Base-by-base conservation (phyloP, 2,329 filamentous ascomycete species). In the Cytospora schulzeri region DNA sequence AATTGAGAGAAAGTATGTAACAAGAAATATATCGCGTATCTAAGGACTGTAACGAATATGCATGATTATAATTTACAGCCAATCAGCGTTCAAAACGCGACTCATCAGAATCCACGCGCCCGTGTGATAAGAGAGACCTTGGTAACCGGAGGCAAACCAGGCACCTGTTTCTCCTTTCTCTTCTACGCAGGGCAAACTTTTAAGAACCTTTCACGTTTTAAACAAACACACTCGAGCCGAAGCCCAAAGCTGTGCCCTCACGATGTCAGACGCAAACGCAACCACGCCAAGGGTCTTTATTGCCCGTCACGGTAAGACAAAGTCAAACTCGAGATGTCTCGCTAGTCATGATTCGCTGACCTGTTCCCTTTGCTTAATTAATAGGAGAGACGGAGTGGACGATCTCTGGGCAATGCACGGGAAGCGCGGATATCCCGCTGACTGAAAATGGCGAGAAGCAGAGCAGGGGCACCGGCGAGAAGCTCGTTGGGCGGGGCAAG, bases 401-500 rank as follows among this genome's bases (percentile, higher is more conserved):
- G 56, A 77, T 77, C 60, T 76, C 73, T 52, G 80, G 80, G 41
- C 78, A 76, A 48, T 81, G 78, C 70, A 83, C 80, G 1, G 79
- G 79, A 60, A 73, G 67, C 31, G 80, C 76, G 5, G 80, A 83
- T 53, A 70, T 81, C 52, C 72, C 75, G 3, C 76, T 83, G 26
- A 80, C 78, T 1, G 64, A 69, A 8, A 66, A 72, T 33, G 81
- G 81, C 67, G 67, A 73, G 59, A 69, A 75, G 60, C 82, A 84
- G 71, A 80, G 85, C 64, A 70, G 69, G 14, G 73, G 73, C 14
- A 80, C 81, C 6, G 72, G 60, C 78, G 77, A 73, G 56, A 74
- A 76, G 17, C 76, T 85, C 15, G 81, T 86, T 35, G 84, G 84
- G 1, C 22, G 73, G 1, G 79, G 78, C 29, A 83, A 80, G 68